These are phyloP conservation scores for Neltuma alba DNA, from an alignment of 306 rosid species.

Conservation along the genomic window DNA sequence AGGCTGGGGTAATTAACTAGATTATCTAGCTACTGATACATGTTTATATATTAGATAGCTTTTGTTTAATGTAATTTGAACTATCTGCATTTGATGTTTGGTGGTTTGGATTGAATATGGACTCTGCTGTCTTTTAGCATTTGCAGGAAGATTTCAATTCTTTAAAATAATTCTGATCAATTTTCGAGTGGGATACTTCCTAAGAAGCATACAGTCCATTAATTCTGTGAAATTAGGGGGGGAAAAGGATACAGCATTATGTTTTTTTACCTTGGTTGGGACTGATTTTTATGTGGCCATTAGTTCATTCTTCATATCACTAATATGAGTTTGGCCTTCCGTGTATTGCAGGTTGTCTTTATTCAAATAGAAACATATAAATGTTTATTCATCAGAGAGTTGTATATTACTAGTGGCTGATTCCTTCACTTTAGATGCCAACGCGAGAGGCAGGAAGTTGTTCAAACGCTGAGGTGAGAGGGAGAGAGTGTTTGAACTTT, in stretches of 20 bases:
- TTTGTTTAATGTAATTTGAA: background rate
- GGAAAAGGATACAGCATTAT: background rate
- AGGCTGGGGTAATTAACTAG: conserved; percentile 43
- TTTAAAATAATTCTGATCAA: background rate
- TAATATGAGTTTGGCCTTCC: background rate
- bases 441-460: too few relatives aligned
- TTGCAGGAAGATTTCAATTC: background rate
- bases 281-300: background rate
- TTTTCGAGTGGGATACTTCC: background rate
- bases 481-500: too few relatives aligned
- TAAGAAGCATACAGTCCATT: background rate
- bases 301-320: background rate
- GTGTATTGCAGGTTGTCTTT: conserved; percentile 19
- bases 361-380: background rate
- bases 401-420: background rate
- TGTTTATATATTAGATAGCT: background rate
- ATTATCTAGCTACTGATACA: background rate
- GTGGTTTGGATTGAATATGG: background rate
- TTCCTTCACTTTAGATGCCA: too few relatives aligned
- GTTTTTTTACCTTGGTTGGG: background rate
- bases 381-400: background rate
- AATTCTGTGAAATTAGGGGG: too few relatives aligned
- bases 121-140: background rate
- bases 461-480: too few relatives aligned
- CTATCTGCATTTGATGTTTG: background rate